Conservation (phyloP, 805 yeast species). For the Saturnispora zaruensis region DNA sequence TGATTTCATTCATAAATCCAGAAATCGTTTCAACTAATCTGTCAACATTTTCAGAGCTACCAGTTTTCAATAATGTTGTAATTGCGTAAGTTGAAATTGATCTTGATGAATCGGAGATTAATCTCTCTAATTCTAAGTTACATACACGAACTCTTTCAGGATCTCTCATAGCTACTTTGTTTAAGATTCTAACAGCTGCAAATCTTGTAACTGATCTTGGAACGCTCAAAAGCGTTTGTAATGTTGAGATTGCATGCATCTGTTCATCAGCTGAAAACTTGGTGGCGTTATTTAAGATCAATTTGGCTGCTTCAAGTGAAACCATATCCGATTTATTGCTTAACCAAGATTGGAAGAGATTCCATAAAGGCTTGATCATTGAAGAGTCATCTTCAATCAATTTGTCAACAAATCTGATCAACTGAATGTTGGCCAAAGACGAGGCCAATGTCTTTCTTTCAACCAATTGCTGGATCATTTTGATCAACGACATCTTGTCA, state of each 20-base stretch:
- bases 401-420: conserved; percentile 74
- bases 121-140: conserved; percentile 75
- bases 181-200: conserved; percentile 86
- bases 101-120: conserved; percentile 83
- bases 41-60: conserved; percentile 83
- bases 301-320: conserved; percentile 84
- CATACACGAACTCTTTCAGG: conserved; percentile 76
- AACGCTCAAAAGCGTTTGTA: conserved; percentile 71
- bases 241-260: conserved; percentile 59
- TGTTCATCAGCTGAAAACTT: conserved; percentile 56
- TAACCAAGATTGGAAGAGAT: conserved; percentile 61
- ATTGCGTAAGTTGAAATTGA: conserved; percentile 95
- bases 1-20: conserved; percentile 82
- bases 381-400: conserved; percentile 65
- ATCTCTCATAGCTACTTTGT: conserved; percentile 70
- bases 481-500: conserved; percentile 89
- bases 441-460: conserved; percentile 55
- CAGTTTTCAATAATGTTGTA: conserved; percentile 90
- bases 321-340: conserved; percentile 82
- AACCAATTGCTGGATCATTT: conserved; percentile 72
- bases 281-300: conserved; percentile 43
- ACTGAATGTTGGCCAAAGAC: conserved; percentile 77
- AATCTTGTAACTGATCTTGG: conserved; percentile 87
- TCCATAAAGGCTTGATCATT: conserved; percentile 49
- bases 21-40: conserved; percentile 81